Evolutionary conservation across 163 green algal species (phyloP).

Genomic region (Scenedesmus sp.): DNA sequence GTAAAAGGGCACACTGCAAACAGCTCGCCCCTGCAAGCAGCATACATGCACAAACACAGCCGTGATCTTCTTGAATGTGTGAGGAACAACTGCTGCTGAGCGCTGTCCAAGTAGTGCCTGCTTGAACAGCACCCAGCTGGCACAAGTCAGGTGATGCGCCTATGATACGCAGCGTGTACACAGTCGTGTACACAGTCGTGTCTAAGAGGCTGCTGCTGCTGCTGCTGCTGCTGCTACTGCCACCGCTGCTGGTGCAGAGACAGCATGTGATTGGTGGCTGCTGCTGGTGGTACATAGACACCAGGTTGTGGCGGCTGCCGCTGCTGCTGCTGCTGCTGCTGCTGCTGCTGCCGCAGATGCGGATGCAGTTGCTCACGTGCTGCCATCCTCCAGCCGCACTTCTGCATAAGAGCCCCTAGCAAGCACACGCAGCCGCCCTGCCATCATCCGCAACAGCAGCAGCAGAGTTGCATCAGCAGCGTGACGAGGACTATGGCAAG

Average conservation of each 20-base stretch:
- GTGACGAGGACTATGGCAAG: not conserved
- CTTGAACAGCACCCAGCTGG: too few relatives aligned
- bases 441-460: not conserved
- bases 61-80: too few relatives aligned
- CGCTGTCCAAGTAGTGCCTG: too few relatives aligned
- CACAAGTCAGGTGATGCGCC: too few relatives aligned
- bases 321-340: not conserved
- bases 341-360: not conserved
- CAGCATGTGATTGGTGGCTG: too few relatives aligned
- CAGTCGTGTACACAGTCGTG: too few relatives aligned
- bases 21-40: conserved; percentile 45
- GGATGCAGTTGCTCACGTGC: not conserved
- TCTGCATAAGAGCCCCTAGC: not conserved
- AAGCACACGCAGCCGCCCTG: conserved; percentile 36
- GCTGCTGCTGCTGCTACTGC: not conserved
- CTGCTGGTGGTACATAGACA: too few relatives aligned
- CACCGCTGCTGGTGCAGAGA: not conserved
- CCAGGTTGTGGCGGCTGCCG: not conserved
- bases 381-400: conserved; percentile 35
- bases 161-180: too few relatives aligned
- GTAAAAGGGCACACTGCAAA: conserved; percentile 46
- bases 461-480: not conserved
- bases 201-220: not conserved
- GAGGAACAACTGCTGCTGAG: too few relatives aligned
- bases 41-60: not conserved